phyloP scores from a whole-genome alignment of 169 alveolate genomes.

The Plasmodium reichenowi region DNA sequence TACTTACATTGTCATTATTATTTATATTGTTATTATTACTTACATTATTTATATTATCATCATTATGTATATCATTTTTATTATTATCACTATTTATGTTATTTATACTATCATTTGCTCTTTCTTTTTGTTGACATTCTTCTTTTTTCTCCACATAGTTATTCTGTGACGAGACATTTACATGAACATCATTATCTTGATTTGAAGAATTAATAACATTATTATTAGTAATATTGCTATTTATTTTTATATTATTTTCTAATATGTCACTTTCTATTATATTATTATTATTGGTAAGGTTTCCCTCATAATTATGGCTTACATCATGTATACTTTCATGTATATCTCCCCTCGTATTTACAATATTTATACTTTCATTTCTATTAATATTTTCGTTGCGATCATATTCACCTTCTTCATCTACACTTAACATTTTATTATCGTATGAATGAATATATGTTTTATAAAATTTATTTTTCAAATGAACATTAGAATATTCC shows the following conservation, averaged over 20 bases:
- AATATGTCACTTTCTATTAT: background rate
- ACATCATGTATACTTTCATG: background rate
- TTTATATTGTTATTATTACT: too few relatives aligned
- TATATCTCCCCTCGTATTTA: background rate
- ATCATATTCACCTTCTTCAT: background rate
- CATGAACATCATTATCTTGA: background rate
- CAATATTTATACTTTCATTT: background rate
- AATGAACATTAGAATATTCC: conserved; percentile 21
- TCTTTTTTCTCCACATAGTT: conserved; percentile 2
- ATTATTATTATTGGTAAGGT: background rate
- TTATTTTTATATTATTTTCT: background rate
- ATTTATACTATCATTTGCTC: background rate
- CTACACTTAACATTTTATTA: background rate
- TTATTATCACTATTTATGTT: too few relatives aligned
- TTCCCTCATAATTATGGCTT: background rate
- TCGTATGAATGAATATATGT: conserved; percentile 14
- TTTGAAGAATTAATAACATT: background rate
- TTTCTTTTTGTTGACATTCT: background rate
- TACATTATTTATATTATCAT: too few relatives aligned
- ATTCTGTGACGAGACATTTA: background rate
- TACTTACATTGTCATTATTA: too few relatives aligned
- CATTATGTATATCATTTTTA: too few relatives aligned
- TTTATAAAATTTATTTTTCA: conserved; percentile 20
- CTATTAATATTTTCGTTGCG: conserved; percentile 5
- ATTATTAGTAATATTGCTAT: background rate